These are phyloP conservation scores for Epicoccum sorghinum DNA, from an alignment of 2,329 filamentous ascomycete genomes.

Conservation along the genomic window DNA sequence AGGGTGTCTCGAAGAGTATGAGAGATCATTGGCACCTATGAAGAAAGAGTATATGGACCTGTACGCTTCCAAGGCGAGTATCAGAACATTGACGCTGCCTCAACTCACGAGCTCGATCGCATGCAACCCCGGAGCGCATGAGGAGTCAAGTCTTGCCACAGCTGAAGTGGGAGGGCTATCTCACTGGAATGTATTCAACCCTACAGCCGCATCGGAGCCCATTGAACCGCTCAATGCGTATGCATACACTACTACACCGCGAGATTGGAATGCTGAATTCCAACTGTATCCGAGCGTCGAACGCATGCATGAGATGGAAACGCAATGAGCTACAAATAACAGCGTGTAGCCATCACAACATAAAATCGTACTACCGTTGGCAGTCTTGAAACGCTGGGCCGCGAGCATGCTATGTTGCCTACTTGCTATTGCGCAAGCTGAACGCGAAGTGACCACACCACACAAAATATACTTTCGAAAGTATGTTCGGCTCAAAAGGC, in stretches of 20 bases:
- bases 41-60: conserved; percentile 45
- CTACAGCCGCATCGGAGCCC: conserved; percentile 30
- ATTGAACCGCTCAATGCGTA: conserved; percentile 27
- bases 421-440: no score
- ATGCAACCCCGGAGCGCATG: conserved; percentile 1
- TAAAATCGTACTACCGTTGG: no score
- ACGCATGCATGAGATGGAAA: conserved; percentile 9
- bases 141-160: background rate
- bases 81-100: conserved; percentile 17
- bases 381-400: no score
- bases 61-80: conserved; percentile 35
- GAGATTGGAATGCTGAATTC: conserved; percentile 44
- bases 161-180: conserved; percentile 35
- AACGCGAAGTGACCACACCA: no score
- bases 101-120: conserved; percentile 4
- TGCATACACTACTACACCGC: conserved; percentile 33
- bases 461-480: no score
- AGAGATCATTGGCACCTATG: conserved; percentile 36
- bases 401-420: no score
- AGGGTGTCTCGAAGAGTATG: conserved; percentile 44
- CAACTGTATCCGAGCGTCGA: conserved; percentile 21
- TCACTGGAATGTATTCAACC: conserved; percentile 39
- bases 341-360: background rate
- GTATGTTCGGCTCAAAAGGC: no score
- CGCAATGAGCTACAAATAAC: background rate